Conservation (phyloP, 116 monocot species). For the Posidonia oceanica region DNA sequence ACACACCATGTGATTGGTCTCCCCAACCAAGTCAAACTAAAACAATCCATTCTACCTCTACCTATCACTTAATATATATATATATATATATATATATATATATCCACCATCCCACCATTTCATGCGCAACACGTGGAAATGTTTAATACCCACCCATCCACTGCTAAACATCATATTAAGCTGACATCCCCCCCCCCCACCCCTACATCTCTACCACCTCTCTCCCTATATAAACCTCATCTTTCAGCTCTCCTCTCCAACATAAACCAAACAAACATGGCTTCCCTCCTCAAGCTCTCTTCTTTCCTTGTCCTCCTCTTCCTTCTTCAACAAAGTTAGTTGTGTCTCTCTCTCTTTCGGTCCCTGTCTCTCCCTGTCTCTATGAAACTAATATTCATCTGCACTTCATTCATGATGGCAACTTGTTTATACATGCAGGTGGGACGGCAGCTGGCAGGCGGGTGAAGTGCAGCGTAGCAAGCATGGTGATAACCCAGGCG, state of each 20-base stretch:
- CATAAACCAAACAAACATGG: not conserved
- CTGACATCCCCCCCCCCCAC: not conserved
- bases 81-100: too few relatives aligned
- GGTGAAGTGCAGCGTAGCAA: constrained; percentile 8
- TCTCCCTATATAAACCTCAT: too few relatives aligned
- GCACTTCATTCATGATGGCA: not conserved
- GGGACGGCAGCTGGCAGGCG: not conserved
- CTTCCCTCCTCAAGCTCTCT: not conserved
- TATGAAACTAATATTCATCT: not conserved
- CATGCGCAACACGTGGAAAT: too few relatives aligned
- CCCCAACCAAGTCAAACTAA: too few relatives aligned
- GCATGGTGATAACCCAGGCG: constrained; percentile 14
- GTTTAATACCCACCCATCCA: too few relatives aligned
- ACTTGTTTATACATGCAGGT: not conserved
- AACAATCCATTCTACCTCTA: too few relatives aligned
- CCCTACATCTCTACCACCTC: not conserved
- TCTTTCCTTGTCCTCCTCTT: not conserved
- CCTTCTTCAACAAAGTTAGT: constrained; percentile 6
- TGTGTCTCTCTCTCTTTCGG: too few relatives aligned
- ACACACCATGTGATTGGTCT: too few relatives aligned
- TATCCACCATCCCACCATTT: too few relatives aligned
- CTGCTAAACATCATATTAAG: too few relatives aligned
- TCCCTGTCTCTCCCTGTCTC: not conserved
- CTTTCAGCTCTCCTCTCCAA: too few relatives aligned
- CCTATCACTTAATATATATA: too few relatives aligned